phyloP scores from a whole-genome alignment of 495 filamentous ascomycete genomes.

The Corynascus novoguineensis region DNA sequence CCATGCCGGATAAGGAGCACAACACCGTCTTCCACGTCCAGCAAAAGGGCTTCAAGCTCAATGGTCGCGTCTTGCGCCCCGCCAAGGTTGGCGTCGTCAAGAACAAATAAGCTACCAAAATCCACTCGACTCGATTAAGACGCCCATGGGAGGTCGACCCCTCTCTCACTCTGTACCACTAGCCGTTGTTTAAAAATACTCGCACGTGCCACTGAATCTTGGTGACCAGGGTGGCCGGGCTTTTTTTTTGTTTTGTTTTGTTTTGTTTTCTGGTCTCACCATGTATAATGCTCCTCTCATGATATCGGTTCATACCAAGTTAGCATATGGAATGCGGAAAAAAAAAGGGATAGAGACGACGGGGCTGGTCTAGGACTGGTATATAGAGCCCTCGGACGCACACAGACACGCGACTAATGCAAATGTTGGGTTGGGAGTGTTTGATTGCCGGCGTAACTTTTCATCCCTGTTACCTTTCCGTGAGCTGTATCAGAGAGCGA shows the following conservation, averaged over 20 bases:
- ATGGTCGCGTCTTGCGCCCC: conserved; percentile 82
- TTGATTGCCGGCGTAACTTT: too few relatives aligned
- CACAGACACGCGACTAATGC: conserved; percentile 11
- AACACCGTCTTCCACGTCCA: conserved; percentile 87
- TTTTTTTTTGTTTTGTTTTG: conserved; percentile 22
- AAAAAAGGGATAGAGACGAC: conserved; percentile 15
- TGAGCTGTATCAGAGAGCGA: too few relatives aligned
- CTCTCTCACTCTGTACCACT: conserved; percentile 2
- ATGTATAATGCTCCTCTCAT: conserved; percentile 51
- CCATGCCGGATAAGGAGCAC: conserved; percentile 76
- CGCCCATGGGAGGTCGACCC: not conserved
- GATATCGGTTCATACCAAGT: conserved; percentile 31
- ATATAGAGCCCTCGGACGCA: conserved; percentile 7
- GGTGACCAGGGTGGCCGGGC: conserved; percentile 19
- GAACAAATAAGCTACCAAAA: conserved; percentile 40
- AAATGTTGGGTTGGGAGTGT: not conserved
- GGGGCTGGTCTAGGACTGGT: conserved; percentile 3
- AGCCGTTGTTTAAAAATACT: conserved; percentile 6
- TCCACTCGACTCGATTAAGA: not conserved
- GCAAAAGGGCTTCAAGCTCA: conserved; percentile 90
- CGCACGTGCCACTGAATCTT: conserved; percentile 5
- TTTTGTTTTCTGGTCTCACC: too few relatives aligned
- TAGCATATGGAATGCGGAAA: conserved; percentile 14
- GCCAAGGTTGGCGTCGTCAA: conserved; percentile 92
- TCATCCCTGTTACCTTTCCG: too few relatives aligned